Evolutionary conservation across 2,329 filamentous ascomycete species (phyloP).

Genomic region (Coccinonectria pachysandricola): DNA sequence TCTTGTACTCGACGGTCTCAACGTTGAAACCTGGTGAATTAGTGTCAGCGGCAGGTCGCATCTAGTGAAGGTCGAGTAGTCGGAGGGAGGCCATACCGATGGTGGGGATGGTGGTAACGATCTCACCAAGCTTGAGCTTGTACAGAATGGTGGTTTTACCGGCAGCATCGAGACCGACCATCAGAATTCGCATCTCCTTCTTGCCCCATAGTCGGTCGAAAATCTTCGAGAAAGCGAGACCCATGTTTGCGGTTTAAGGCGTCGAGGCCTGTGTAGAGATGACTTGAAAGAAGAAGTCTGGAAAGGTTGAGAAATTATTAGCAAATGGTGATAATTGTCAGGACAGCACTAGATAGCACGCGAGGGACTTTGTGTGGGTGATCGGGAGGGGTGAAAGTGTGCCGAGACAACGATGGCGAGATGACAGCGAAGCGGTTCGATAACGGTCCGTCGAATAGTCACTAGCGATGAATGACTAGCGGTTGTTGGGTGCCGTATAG

Average conservation of each 20-base stretch:
- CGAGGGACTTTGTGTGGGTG: slow-evolving; percentile 10
- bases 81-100: slow-evolving; percentile 53
- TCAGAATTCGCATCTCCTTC: slow-evolving; percentile 99
- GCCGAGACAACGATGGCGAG: too few species aligned
- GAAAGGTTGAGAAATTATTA: slow-evolving; percentile 12
- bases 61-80: slow-evolving; percentile 1
- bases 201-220: slow-evolving; percentile 96
- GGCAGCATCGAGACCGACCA: slow-evolving; percentile 98
- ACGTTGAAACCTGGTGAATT: slow-evolving; percentile 82
- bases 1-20: slow-evolving; percentile 99
- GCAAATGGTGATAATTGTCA: too few species aligned
- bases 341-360: slow-evolving; percentile 9
- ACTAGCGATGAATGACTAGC: too few species aligned
- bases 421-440: too few species aligned
- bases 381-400: too few species aligned
- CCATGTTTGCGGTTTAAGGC: slow-evolving; percentile 64
- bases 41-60: slow-evolving; percentile 13
- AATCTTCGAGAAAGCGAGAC: slow-evolving; percentile 94
- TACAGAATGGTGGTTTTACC: slow-evolving; percentile 99
- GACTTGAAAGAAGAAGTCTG: slow-evolving; percentile 16
- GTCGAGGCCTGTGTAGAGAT: slow-evolving; percentile 21
- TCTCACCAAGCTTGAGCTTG: slow-evolving; percentile 99
- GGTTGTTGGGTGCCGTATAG: too few species aligned
- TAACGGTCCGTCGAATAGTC: too few species aligned
- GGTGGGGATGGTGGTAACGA: slow-evolving; percentile 97